These are phyloP conservation scores for Leccinum ochraceum DNA, from an alignment of 768 basidiomycete species.

Conservation along the genomic window DNA sequence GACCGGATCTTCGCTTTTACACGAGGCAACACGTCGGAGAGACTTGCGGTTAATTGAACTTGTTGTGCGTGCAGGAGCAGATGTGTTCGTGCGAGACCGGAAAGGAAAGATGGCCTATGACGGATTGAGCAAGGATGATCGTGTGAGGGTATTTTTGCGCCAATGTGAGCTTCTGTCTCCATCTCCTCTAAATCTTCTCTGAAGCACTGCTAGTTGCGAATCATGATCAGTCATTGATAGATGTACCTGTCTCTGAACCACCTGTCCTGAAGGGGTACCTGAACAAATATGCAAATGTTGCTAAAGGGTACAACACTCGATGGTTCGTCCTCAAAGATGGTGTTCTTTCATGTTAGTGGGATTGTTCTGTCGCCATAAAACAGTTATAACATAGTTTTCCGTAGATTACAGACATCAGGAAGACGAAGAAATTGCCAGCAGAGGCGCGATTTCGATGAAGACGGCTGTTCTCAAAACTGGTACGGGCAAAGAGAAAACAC, in stretches of 20 bases:
- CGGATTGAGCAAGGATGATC: constrained; percentile 74
- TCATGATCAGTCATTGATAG: constrained; percentile 72
- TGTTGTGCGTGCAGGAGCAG: constrained; percentile 83
- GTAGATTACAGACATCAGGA: constrained; percentile 83
- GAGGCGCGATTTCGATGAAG: constrained; percentile 89
- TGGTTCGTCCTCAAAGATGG: constrained; percentile 94
- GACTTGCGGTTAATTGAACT: constrained; percentile 83
- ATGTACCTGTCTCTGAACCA: constrained; percentile 49
- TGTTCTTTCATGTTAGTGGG: constrained; percentile 72
- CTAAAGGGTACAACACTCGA: constrained; percentile 82
- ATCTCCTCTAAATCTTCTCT: constrained; percentile 2
- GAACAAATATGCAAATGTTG: constrained; percentile 93
- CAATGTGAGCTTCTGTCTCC: constrained; percentile 60
- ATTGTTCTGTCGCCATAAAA: neutral
- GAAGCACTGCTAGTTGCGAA: constrained; percentile 59
- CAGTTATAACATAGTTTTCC: constrained; percentile 5
- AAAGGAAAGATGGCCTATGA: constrained; percentile 70
- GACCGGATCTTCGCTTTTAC: constrained; percentile 77
- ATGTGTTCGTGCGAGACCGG: constrained; percentile 83
- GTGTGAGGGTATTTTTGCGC: constrained; percentile 76
- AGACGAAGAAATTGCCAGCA: constrained; percentile 81
- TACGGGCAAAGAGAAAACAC: constrained; percentile 54
- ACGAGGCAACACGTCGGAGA: constrained; percentile 82
- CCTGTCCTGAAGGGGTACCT: constrained; percentile 74
- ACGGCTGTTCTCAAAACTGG: constrained; percentile 64